Base-by-base conservation (phyloP, 2,329 filamentous ascomycete genomes). In the Xenoacremonium recifei region DNA sequence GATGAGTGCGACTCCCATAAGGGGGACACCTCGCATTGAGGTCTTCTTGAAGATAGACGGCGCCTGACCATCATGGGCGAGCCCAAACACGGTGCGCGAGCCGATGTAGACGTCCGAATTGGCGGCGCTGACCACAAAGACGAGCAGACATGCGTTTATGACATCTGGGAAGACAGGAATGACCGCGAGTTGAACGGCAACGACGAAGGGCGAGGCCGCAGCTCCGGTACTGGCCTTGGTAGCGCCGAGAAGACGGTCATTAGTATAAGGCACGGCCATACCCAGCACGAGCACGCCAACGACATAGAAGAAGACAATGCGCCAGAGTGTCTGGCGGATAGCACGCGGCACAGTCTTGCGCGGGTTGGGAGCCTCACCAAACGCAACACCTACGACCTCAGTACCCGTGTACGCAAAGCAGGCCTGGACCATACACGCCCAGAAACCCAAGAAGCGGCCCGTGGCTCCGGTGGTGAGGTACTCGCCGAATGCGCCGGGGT, bases 201-300 rank as follows among this genome's bases (percentile, higher is more conserved):
- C 82, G 37, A 89, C 85, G 55, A 89, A 89, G 2, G 85, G 85
- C 13, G 75, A 74, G 30, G 82, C 80, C 34, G 60, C 69, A 42
- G 67, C 68, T 9, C 50, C 49, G 7, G 52, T 45, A 25, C 40
- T 21, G 31, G 45, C 33, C 20, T 63, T 68, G 61, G 70, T 76
- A 50, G 80, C 79, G 47, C 82, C 80, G 15, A 68, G 62, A 3
- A 89, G 79, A 0, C 77, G 63, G 0, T 48, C 0, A 39, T 76
- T 77, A 69, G 89, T 70, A 71, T 85, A 89, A 1, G 85, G 84
- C 3, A 91, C 82, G 34, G 84, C 73, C 74, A 88, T 86, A 55
- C 86, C 85, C 38, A 91, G 70, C 39, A 90, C 73, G 38, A 90
- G 73, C 20, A 89, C 83, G 17, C 77, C 82, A 43, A 87, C 64